Percentiles rank a stretch among this genome's conserved stretches.
phyloP scores from a whole-genome alignment of 1,139 yeast genomes.

The Kodamaea sp. region DNA sequence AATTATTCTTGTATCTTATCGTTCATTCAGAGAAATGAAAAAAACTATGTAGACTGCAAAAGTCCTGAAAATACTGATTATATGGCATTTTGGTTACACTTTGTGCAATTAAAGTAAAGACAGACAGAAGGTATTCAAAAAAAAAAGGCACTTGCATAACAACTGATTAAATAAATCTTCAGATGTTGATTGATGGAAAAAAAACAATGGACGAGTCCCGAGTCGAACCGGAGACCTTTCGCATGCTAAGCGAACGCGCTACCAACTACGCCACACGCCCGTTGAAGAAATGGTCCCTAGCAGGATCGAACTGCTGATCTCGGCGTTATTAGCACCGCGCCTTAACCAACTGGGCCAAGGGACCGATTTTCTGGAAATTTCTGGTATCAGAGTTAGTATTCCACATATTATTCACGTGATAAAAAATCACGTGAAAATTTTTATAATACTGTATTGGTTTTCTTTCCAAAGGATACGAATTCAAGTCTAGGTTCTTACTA shows the following conservation, averaged over 20 bases:
- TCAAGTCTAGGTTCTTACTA: too few relatives aligned
- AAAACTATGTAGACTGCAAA: too few relatives aligned
- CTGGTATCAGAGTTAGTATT: background rate
- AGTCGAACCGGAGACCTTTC: slow-evolving; percentile 88
- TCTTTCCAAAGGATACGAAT: too few relatives aligned
- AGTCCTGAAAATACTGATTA: too few relatives aligned
- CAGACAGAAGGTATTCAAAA: too few relatives aligned
- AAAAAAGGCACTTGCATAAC: too few relatives aligned
- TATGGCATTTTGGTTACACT: too few relatives aligned
- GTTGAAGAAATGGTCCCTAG: slow-evolving; percentile 25
- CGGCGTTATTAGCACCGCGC: slow-evolving; percentile 46
- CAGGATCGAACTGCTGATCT: slow-evolving; percentile 42
- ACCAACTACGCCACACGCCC: slow-evolving; percentile 94
- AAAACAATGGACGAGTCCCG: slow-evolving; percentile 73
- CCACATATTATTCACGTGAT: background rate
- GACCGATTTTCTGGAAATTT: slow-evolving; percentile 17
- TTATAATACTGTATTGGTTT: background rate
- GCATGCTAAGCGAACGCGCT: slow-evolving; percentile 91
- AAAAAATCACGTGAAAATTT: background rate
- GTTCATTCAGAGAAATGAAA: background rate
- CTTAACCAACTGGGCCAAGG: slow-evolving; percentile 44
- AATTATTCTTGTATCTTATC: background rate
- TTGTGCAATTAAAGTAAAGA: too few relatives aligned
- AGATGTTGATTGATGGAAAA: too few relatives aligned
- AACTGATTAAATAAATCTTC: too few relatives aligned